Evolutionary conservation across 352 stramenopile species (phyloP).

Genomic region (Thraustochytrium sp.): DNA sequence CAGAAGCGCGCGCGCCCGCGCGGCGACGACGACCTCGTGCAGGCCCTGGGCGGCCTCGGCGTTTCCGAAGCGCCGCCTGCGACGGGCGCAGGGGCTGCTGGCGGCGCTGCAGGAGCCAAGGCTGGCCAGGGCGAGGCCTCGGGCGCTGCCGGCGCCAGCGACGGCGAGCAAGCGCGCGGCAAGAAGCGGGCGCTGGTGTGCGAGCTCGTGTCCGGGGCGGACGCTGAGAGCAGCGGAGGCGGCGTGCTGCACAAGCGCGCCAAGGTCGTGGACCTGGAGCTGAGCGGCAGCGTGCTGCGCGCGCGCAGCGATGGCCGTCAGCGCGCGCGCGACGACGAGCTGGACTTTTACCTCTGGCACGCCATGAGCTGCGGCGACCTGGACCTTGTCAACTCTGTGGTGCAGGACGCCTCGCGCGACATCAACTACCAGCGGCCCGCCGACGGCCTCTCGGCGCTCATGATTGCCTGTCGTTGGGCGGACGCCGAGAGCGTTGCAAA

Average conservation of each 20-base stretch:
- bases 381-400: not conserved
- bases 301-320: not conserved
- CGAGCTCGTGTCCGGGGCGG: too few relatives aligned
- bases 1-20: too few relatives aligned
- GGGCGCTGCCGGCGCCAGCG: too few relatives aligned
- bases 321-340: not conserved
- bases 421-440: constrained; percentile 22
- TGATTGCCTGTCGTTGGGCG: not conserved
- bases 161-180: too few relatives aligned
- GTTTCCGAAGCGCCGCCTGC: too few relatives aligned
- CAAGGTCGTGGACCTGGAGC: constrained; percentile 13
- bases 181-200: too few relatives aligned
- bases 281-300: not conserved
- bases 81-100: too few relatives aligned
- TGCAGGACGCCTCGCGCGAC: not conserved
- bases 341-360: constrained; percentile 32
- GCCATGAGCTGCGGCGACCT: not conserved
- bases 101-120: too few relatives aligned
- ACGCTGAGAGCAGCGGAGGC: too few relatives aligned
- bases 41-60: too few relatives aligned
- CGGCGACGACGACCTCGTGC: too few relatives aligned
- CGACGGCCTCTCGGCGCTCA: constrained; percentile 5
- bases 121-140: too few relatives aligned
- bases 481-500: not conserved
- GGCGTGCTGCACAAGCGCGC: not conserved